phyloP scores from a whole-genome alignment of 805 yeast species.

The Ogataea paraovalis region DNA sequence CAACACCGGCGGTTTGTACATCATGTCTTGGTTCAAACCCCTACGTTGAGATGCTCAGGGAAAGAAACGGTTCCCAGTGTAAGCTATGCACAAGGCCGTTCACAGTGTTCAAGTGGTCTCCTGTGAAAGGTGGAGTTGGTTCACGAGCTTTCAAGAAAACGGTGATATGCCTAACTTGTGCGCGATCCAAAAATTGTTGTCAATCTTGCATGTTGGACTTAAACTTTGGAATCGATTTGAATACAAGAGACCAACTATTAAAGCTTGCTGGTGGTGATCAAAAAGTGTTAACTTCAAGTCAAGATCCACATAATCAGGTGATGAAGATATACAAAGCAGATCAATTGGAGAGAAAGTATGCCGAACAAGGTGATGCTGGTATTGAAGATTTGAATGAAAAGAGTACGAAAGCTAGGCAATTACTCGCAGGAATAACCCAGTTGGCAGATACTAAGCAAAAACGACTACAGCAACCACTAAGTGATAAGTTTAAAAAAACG shows the following conservation, averaged over 20 bases:
- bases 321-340: conserved; percentile 55
- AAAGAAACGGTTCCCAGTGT: conserved; percentile 73
- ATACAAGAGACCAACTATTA: conserved; percentile 75
- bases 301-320: conserved; percentile 37
- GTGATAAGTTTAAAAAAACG: conserved; percentile 2
- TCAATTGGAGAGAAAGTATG: conserved; percentile 33
- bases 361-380: conserved; percentile 25
- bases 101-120: conserved; percentile 74
- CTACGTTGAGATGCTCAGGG: conserved; percentile 67
- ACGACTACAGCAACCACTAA: conserved; percentile 1
- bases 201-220: conserved; percentile 85
- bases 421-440: conserved; percentile 48
- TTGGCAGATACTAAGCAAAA: conserved; percentile 9
- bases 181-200: conserved; percentile 76
- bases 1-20: conserved; percentile 64
- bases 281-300: conserved; percentile 5
- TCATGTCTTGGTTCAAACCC: conserved; percentile 66
- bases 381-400: conserved; percentile 18
- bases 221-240: conserved; percentile 74
- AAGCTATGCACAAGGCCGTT: conserved; percentile 82
- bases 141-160: conserved; percentile 51
- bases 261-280: conserved; percentile 57
- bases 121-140: conserved; percentile 29
- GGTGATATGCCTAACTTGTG: conserved; percentile 73
- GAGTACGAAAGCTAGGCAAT: conserved; percentile 39